Base-by-base conservation (phyloP, 768 basidiomycete genomes). In the Cystoderma amianthinum region DNA sequence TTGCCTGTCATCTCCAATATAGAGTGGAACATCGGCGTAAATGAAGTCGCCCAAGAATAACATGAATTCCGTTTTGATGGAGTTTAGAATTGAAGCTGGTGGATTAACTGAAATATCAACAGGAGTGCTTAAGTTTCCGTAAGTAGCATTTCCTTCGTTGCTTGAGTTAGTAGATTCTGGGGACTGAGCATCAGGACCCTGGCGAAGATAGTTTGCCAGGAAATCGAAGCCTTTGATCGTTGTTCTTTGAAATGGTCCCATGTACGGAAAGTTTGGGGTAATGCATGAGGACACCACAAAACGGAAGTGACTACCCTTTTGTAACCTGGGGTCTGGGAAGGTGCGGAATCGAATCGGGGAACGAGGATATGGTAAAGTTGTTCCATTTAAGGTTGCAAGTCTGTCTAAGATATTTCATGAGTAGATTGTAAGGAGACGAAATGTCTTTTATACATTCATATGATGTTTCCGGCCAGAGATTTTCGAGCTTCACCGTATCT, bases 41-140 rank as follows among this genome's bases (percentile, higher is more conserved):
- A 89, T 80, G 46, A 82, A 83, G 52, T 87, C 85, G 4, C 85
- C 85, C 37, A 87, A 60, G 56, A 86, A 77, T 4, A 85, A 52
- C 59, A 86, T 58, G 48, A 86, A 88, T 39, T 78, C 78, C 3
- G 71, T 59, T 3, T 63, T n/a, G n/a, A n/a, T n/a, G n/a, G n/a
- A n/a, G n/a, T n/a, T n/a, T n/a, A n/a, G n/a, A n/a, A n/a, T n/a
- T n/a, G n/a, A n/a, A n/a, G n/a, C n/a, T n/a, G n/a, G n/a, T n/a
- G n/a, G n/a, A n/a, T n/a, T n/a, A n/a, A n/a, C n/a, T n/a, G n/a
- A n/a, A n/a, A n/a, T n/a, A n/a, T n/a, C n/a, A n/a, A n/a, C n/a
- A n/a, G n/a, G n/a, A n/a, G n/a, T n/a, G n/a, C n/a, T n/a, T n/a
- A n/a, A n/a, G n/a, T n/a, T n/a, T n/a, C n/a, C n/a, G n/a, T n/a